These are phyloP conservation scores for Vitis cinerea DNA, from an alignment of 164 flowering plant genomes.

Conservation along the genomic window DNA sequence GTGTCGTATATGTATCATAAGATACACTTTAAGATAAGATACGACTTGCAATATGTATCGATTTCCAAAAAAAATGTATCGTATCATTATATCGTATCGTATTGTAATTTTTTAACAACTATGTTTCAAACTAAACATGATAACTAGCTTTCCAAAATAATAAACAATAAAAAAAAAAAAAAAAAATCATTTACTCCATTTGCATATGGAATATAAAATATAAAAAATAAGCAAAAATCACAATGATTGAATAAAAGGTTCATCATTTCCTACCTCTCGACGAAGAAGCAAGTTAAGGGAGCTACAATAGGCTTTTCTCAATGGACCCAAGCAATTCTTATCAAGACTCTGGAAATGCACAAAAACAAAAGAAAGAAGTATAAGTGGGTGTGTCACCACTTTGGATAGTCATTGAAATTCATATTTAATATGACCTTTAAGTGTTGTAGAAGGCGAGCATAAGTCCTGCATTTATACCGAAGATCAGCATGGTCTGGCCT, in stretches of 20 bases:
- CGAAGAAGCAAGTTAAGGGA: constrained; percentile 97
- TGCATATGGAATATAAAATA: too few relatives aligned
- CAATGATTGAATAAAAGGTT: neutral
- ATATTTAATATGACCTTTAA: constrained; percentile 56
- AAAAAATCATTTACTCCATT: too few relatives aligned
- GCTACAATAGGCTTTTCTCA: constrained; percentile 94
- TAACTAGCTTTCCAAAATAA: too few relatives aligned
- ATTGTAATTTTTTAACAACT: too few relatives aligned
- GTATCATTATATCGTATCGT: too few relatives aligned
- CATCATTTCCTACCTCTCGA: constrained; percentile 70
- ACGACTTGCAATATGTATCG: too few relatives aligned
- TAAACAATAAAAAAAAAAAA: too few relatives aligned
- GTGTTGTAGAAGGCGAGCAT: constrained; percentile 97
- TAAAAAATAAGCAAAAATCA: neutral
- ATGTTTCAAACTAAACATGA: too few relatives aligned
- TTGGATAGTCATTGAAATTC: neutral
- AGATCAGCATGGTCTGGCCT: constrained; percentile 99
- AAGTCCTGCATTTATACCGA: constrained; percentile 96
- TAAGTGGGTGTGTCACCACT: neutral
- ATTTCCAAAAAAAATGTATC: too few relatives aligned
- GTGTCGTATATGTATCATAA: too few relatives aligned
- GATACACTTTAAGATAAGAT: too few relatives aligned
- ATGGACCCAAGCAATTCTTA: constrained; percentile 79
- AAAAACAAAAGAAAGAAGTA: neutral
- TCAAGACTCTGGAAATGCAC: constrained; percentile 76